These are phyloP conservation scores for Stagonosporopsis cucurbitacearum DNA, from an alignment of 2,329 filamentous ascomycete species.

Conservation along the genomic window DNA sequence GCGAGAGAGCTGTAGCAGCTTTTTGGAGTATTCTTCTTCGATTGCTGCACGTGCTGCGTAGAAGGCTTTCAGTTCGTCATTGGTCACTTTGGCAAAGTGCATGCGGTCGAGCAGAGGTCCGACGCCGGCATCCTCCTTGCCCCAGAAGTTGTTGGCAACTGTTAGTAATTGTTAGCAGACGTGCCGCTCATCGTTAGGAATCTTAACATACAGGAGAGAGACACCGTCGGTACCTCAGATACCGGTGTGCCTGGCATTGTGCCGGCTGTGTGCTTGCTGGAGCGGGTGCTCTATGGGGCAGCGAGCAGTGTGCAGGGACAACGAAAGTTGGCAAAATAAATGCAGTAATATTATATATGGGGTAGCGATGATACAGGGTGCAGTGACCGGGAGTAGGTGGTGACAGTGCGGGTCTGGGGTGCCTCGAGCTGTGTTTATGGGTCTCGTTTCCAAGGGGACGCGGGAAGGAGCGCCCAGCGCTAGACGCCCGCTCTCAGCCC, in stretches of 20 bases:
- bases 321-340: conserved; percentile 24
- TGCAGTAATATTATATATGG: conserved; percentile 21
- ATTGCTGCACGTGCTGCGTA: conserved; percentile 90
- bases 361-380: conserved; percentile 20
- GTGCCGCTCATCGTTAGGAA: neutral
- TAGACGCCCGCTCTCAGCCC: conserved; percentile 23
- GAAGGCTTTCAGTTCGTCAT: conserved; percentile 88
- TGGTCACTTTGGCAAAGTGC: conserved; percentile 88
- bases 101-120: conserved; percentile 90
- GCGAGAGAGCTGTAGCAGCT: conserved; percentile 81
- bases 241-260: conserved; percentile 65
- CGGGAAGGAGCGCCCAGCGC: conserved; percentile 24
- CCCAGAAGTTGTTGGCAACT: conserved; percentile 99
- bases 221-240: conserved; percentile 67
- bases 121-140: conserved; percentile 97
- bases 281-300: conserved; percentile 26
- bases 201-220: conserved; percentile 70
- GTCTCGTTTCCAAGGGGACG: conserved; percentile 29
- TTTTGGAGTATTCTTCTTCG: conserved; percentile 95
- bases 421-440: conserved; percentile 29
- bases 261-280: conserved; percentile 40
- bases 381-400: conserved; percentile 32
- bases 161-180: conserved; percentile 54
- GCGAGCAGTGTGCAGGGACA: conserved; percentile 18
- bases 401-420: conserved; percentile 25